A percentile compares a stretch with the other conserved stretches of the same genome.
Conservation (phyloP, 1,139 yeast genomes). For the Tardiomyces digboiensis region DNA sequence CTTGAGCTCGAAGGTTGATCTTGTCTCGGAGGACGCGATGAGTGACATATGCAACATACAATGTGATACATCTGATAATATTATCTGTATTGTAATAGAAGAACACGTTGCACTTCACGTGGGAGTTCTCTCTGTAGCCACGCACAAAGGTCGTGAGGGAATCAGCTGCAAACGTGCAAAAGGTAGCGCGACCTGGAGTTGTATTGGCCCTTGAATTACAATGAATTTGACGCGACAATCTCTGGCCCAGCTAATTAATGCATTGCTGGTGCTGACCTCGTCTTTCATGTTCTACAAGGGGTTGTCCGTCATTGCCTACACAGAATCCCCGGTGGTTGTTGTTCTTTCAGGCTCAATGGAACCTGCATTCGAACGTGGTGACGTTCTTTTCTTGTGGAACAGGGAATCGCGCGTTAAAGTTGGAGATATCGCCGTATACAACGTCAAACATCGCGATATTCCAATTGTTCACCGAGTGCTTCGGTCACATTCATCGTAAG, state of each 20-base stretch:
- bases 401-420: conserved; percentile 57
- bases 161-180: too few species aligned
- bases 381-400: conserved; percentile 85
- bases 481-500: conserved; percentile 51
- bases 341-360: conserved; percentile 99
- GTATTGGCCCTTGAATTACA: too few species aligned
- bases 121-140: too few species aligned
- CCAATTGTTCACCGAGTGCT: conserved; percentile 96
- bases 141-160: too few species aligned
- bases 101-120: too few species aligned
- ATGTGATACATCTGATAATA: too few species aligned
- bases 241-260: conserved; percentile 49
- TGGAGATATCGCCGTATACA: conserved; percentile 98
- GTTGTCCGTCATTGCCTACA: conserved; percentile 64
- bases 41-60: too few species aligned
- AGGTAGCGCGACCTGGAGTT: too few species aligned
- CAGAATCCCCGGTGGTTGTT: conserved; percentile 92
- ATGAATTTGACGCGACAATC: conserved; percentile 16
- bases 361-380: conserved; percentile 99
- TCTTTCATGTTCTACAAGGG: conserved; percentile 94
- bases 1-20: too few species aligned
- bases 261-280: conserved; percentile 73
- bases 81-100: too few species aligned
- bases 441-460: conserved; percentile 65
- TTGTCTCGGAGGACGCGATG: too few species aligned